Evolutionary conservation across 352 stramenopile species (phyloP).

Genomic region (Globisporangium middletonii): DNA sequence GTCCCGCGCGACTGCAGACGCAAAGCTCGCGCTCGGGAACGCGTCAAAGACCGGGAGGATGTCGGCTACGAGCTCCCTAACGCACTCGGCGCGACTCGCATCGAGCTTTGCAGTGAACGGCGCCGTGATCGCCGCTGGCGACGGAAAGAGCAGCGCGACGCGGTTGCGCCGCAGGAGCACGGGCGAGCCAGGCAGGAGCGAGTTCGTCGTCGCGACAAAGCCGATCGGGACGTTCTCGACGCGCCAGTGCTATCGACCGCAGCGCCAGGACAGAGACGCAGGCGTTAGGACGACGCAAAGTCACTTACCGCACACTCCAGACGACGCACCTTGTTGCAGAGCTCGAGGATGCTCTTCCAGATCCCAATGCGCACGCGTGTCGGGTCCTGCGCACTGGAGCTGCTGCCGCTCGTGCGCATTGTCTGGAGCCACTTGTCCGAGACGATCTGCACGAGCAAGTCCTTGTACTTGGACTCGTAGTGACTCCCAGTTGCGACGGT

Average conservation of each 20-base stretch:
- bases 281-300: background rate
- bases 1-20: slow-evolving; percentile 56
- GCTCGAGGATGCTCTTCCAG: slow-evolving; percentile 58
- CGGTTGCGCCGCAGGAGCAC: slow-evolving; percentile 66
- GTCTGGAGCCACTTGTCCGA: slow-evolving; percentile 27
- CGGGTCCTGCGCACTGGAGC: slow-evolving; percentile 13
- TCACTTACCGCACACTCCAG: background rate
- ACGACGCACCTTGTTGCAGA: slow-evolving; percentile 45
- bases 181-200: slow-evolving; percentile 43
- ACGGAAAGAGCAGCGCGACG: slow-evolving; percentile 58
- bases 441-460: slow-evolving; percentile 49
- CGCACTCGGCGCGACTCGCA: slow-evolving; percentile 28
- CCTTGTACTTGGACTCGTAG: slow-evolving; percentile 59
- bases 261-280: background rate
- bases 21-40: slow-evolving; percentile 55
- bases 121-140: slow-evolving; percentile 39
- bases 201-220: slow-evolving; percentile 41
- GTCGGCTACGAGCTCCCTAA: slow-evolving; percentile 40
- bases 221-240: slow-evolving; percentile 65
- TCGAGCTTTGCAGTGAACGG: slow-evolving; percentile 35
- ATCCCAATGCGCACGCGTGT: slow-evolving; percentile 38
- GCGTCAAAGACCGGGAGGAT: slow-evolving; percentile 62
- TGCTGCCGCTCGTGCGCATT: slow-evolving; percentile 7
- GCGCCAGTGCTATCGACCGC: slow-evolving; percentile 38
- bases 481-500: slow-evolving; percentile 9